Conservation (phyloP, 129 eudicot genomes). For the Arctium lappa region DNA sequence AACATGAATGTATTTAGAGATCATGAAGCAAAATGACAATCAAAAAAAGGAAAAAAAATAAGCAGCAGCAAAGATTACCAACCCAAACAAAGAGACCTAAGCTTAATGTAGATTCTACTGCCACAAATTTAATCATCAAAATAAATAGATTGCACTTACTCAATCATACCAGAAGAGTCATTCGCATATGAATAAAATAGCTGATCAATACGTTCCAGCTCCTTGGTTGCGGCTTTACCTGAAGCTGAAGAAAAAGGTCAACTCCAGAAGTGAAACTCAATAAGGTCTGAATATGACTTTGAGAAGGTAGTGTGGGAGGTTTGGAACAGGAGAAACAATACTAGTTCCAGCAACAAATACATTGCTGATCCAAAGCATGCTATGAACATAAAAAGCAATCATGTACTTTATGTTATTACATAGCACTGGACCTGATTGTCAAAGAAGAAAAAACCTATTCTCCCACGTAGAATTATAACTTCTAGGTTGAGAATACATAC, state of each 20-base stretch:
- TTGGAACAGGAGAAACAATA: neutral
- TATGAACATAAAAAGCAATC: neutral
- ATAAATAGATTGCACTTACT: conserved; percentile 50
- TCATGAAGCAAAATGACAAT: conserved; percentile 1
- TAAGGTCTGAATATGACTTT: neutral
- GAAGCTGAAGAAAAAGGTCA: conserved; percentile 51
- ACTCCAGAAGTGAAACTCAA: conserved; percentile 13
- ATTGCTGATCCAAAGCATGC: neutral
- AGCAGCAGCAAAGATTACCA: neutral
- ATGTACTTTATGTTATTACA: neutral
- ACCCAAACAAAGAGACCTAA: neutral
- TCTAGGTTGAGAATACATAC: neutral
- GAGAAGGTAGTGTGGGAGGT: neutral
- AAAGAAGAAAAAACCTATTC: neutral
- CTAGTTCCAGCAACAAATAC: neutral
- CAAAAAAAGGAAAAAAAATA: neutral
- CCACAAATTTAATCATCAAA: neutral
- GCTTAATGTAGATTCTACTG: neutral
- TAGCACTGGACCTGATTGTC: neutral
- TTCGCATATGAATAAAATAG: conserved; percentile 69
- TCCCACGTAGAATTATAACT: too few relatives aligned
- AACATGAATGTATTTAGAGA: conserved; percentile 18
- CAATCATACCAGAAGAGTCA: conserved; percentile 63
- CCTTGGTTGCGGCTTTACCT: conserved; percentile 84
- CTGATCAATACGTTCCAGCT: conserved; percentile 83